phyloP scores from a whole-genome alignment of 257 asterid species.

The Ehretia macrophylla region DNA sequence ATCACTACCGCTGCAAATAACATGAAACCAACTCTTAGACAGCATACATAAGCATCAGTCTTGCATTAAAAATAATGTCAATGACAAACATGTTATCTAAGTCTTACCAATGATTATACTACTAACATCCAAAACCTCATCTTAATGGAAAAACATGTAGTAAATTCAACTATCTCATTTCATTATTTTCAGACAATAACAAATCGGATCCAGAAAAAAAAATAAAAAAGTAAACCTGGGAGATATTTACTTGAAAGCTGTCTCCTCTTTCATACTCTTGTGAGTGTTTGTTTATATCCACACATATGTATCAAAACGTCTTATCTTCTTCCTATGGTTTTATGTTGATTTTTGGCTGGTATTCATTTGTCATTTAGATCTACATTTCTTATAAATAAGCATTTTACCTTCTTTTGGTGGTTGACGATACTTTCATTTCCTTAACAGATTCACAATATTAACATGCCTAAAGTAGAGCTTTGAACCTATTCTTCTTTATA shows the following conservation, averaged over 20 bases:
- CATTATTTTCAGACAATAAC: neutral
- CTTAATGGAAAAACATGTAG: no score
- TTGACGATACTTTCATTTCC: no score
- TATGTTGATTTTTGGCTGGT: no score
- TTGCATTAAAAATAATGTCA: neutral
- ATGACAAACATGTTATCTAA: neutral
- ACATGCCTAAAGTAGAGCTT: no score
- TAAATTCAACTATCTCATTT: no score
- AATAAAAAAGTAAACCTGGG: neutral
- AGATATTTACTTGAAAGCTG: no score
- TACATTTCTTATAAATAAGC: no score
- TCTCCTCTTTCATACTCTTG: neutral
- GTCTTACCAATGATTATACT: neutral
- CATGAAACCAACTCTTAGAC: slow-evolving; percentile 12
- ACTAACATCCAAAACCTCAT: neutral
- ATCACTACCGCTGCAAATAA: slow-evolving; percentile 56
- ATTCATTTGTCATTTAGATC: no score
- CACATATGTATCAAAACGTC: neutral
- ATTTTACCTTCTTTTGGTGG: no score
- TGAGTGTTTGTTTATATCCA: neutral
- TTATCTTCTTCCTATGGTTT: no score
- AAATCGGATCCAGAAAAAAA: neutral
- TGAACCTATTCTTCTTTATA: no score
- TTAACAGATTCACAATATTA: no score
- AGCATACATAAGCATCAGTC: slow-evolving; percentile 6